These are phyloP conservation scores for Cladosporium sp. DNA, from an alignment of 2,329 filamentous ascomycete species.

Conservation along the genomic window DNA sequence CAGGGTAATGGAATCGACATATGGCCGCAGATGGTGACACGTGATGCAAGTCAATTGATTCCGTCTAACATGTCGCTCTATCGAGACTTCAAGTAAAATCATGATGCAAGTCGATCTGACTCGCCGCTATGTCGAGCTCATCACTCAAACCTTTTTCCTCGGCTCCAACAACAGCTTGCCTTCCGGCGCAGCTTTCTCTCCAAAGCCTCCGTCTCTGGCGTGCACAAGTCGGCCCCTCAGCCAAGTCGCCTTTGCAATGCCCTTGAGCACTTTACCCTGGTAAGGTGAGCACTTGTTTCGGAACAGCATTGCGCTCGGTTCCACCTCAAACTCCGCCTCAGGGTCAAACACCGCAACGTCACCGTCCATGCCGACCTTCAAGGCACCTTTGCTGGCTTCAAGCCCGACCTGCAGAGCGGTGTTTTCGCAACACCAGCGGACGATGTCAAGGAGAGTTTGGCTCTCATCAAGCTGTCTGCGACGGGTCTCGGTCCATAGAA, in stretches of 20 bases:
- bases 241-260: conserved; percentile 84
- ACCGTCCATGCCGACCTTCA: conserved; percentile 80
- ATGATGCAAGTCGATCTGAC: not conserved
- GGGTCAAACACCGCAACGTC: conserved; percentile 97
- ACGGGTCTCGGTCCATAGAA: conserved; percentile 78
- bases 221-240: conserved; percentile 74
- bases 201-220: conserved; percentile 63
- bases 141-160: conserved; percentile 37
- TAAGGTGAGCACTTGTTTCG: conserved; percentile 91
- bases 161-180: conserved; percentile 57
- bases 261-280: conserved; percentile 75
- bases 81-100: not conserved
- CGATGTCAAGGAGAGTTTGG: conserved; percentile 72
- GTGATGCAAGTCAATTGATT: not conserved
- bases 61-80: not conserved
- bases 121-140: not conserved
- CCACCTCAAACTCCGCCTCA: conserved; percentile 68
- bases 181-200: conserved; percentile 55
- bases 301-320: conserved; percentile 80
- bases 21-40: not conserved
- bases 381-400: conserved; percentile 74
- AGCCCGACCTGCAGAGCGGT: conserved; percentile 89
- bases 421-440: conserved; percentile 80
- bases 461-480: conserved; percentile 57
- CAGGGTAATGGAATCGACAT: not conserved